phyloP scores from a whole-genome alignment of 106 monocot genomes.

The Platanthera guangdongensis region DNA sequence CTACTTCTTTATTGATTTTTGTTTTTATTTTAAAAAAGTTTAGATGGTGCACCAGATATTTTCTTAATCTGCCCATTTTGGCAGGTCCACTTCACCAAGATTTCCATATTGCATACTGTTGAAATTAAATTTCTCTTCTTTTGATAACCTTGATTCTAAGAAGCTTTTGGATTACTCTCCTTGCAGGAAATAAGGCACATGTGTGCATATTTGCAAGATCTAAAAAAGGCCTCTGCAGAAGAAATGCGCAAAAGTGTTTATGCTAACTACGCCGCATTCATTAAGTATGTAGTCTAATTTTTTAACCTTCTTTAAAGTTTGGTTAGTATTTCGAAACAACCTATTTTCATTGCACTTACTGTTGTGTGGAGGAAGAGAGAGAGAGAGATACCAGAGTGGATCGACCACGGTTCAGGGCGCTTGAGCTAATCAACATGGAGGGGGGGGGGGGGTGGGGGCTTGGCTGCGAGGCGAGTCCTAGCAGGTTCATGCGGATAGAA shows the following conservation, averaged over 20 bases:
- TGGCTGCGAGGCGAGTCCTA: no score
- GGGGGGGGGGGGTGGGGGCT: no score
- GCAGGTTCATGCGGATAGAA: no score
- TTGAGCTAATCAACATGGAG: no score
- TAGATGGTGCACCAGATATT: not conserved
- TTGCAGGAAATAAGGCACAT: constrained; percentile 87
- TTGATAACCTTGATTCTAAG: not conserved
- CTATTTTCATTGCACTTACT: not conserved
- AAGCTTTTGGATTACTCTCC: not conserved
- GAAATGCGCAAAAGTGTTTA: constrained; percentile 97
- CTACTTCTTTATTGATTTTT: not conserved
- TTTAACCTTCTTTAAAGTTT: constrained; percentile 7
- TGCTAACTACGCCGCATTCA: constrained; percentile 92
- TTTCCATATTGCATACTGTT: no score
- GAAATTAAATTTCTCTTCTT: not conserved
- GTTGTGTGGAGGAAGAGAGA: no score
- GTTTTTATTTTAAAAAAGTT: not conserved
- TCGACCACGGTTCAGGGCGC: no score
- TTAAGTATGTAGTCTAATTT: constrained; percentile 39
- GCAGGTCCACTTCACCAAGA: not conserved
- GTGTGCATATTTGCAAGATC: constrained; percentile 76
- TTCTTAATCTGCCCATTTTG: not conserved
- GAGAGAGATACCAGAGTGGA: no score
- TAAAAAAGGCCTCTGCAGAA: constrained; percentile 91
- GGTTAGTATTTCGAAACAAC: not conserved